These are phyloP conservation scores for Posidonia australis DNA, from an alignment of 106 monocot genomes.

Conservation along the genomic window DNA sequence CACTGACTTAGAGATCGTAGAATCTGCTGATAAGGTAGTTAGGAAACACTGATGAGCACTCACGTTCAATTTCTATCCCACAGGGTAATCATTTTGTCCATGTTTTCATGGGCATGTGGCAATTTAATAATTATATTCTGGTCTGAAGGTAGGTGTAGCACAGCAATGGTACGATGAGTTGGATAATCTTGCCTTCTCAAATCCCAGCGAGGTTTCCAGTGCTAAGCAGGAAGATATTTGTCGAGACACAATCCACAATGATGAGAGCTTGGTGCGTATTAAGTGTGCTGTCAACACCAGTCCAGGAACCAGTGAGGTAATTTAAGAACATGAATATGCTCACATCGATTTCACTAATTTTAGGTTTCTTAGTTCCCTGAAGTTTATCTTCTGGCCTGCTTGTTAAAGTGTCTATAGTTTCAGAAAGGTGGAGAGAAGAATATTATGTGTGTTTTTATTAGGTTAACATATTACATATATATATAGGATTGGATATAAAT, in stretches of 20 bases:
- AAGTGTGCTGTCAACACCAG: slow-evolving; percentile 58
- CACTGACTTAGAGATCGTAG: slow-evolving; percentile 22
- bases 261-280: slow-evolving; percentile 29
- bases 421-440: too few relatives aligned
- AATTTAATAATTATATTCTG: slow-evolving; percentile 1
- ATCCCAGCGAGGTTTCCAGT: slow-evolving; percentile 10
- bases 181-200: slow-evolving; percentile 72
- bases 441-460: too few relatives aligned
- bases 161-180: slow-evolving; percentile 92
- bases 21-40: slow-evolving; percentile 44
- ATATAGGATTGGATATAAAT: too few relatives aligned
- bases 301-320: slow-evolving; percentile 88
- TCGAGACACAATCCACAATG: slow-evolving; percentile 11
- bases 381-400: too few relatives aligned
- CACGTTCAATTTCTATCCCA: not conserved
- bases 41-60: too few relatives aligned
- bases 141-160: slow-evolving; percentile 66
- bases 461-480: too few relatives aligned
- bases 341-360: too few relatives aligned
- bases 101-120: too few relatives aligned
- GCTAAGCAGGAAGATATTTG: slow-evolving; percentile 14
- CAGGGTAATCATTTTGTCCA: too few relatives aligned
- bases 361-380: too few relatives aligned
- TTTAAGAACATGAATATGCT: not conserved
- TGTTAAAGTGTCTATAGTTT: too few relatives aligned